These are phyloP conservation scores for Tetrapisispora arboricola DNA, from an alignment of 805 yeast species.

Conservation along the genomic window DNA sequence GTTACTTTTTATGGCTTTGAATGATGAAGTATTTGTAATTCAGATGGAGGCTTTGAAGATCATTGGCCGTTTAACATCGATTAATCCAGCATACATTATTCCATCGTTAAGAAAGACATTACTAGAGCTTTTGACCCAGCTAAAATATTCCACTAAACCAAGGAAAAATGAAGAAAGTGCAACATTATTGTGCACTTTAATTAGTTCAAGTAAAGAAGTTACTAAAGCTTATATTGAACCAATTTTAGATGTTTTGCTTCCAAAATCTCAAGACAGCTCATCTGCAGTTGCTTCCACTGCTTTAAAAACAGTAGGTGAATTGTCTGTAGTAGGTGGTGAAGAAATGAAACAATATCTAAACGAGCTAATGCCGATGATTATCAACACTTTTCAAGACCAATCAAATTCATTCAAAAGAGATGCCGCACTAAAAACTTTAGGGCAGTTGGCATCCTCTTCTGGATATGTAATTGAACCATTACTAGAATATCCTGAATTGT, in stretches of 20 bases:
- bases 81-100: constrained; percentile 91
- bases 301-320: constrained; percentile 77
- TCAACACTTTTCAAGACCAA: constrained; percentile 87
- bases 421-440: constrained; percentile 79
- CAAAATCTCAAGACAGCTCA: constrained; percentile 60
- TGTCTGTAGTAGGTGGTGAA: constrained; percentile 82
- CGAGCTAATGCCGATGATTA: constrained; percentile 74
- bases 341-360: constrained; percentile 63
- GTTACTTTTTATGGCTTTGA: constrained; percentile 73
- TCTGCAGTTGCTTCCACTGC: constrained; percentile 82
- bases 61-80: constrained; percentile 72
- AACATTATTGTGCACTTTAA: constrained; percentile 56
- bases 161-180: constrained; percentile 83
- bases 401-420: constrained; percentile 80
- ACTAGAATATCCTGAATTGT: constrained; percentile 79
- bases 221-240: constrained; percentile 87
- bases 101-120: constrained; percentile 84
- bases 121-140: constrained; percentile 72
- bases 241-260: constrained; percentile 73
- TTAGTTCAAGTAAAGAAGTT: constrained; percentile 69
- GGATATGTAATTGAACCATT: constrained; percentile 94
- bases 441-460: constrained; percentile 80
- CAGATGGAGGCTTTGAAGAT: constrained; percentile 68
- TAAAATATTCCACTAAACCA: constrained; percentile 71
- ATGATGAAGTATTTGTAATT: constrained; percentile 82